Evolutionary conservation across 2,329 filamentous ascomycete genomes (phyloP).

Genomic region (Pseudogymnoascus sp.): DNA sequence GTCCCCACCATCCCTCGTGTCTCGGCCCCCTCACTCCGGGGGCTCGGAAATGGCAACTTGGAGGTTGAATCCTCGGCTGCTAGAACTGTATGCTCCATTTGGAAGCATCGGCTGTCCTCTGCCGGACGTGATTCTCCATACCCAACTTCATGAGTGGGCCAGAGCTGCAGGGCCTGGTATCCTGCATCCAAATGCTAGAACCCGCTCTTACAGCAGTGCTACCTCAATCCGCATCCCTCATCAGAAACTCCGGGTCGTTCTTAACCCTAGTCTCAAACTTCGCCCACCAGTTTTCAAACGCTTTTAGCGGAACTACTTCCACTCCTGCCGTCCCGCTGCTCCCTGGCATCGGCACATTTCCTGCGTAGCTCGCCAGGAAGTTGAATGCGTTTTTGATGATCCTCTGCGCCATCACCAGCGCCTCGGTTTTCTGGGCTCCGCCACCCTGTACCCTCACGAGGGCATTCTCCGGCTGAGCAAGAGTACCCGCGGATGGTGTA

Average conservation of each 20-base stretch:
- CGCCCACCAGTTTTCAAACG: constrained; percentile 95
- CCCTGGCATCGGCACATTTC: constrained; percentile 57
- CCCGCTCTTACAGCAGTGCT: not conserved
- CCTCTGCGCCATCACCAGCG: constrained; percentile 74
- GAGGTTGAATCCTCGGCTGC: not conserved
- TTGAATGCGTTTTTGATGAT: constrained; percentile 98
- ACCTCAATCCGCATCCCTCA: constrained; percentile 51
- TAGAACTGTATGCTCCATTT: not conserved
- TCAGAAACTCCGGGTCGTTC: constrained; percentile 80
- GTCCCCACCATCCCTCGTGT: not conserved
- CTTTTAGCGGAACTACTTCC: constrained; percentile 87
- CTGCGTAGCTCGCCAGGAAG: constrained; percentile 82
- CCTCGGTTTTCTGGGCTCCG: constrained; percentile 44
- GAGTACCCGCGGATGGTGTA: constrained; percentile 16
- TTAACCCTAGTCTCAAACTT: constrained; percentile 89
- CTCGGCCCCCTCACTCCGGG: not conserved
- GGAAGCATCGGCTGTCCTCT: not conserved
- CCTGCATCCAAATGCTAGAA: not conserved
- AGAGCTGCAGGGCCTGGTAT: not conserved
- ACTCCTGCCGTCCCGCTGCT: constrained; percentile 51
- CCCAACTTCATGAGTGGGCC: not conserved
- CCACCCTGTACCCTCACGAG: constrained; percentile 16
- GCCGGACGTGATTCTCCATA: not conserved
- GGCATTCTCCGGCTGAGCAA: constrained; percentile 18
- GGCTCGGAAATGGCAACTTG: not conserved